These are phyloP conservation scores for Trametes villosa DNA, from an alignment of 768 basidiomycete species.

Conservation along the genomic window DNA sequence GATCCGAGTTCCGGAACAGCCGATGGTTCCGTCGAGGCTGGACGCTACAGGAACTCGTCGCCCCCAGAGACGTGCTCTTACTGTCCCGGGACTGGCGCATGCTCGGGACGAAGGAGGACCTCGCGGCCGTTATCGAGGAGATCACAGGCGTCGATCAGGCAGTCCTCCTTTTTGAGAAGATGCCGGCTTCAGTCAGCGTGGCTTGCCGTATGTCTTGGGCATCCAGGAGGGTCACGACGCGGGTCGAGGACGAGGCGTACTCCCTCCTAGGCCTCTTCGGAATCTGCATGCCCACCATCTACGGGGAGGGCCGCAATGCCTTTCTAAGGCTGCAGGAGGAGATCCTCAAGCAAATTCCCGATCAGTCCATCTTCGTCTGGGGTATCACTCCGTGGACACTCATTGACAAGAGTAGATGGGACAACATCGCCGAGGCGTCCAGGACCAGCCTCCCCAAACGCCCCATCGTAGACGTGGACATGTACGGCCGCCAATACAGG, in stretches of 20 bases:
- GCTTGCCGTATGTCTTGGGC: constrained; percentile 15
- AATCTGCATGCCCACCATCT: constrained; percentile 1
- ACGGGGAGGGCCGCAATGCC: constrained; percentile 10
- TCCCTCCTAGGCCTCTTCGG: constrained; percentile 8
- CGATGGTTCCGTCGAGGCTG: too few species aligned
- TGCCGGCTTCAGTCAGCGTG: background rate
- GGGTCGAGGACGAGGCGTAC: constrained; percentile 14
- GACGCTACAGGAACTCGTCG: too few species aligned
- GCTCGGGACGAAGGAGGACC: constrained; percentile 3
- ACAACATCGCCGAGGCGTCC: too few species aligned
- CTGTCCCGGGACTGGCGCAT: background rate
- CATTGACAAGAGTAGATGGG: background rate
- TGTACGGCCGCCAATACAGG: too few species aligned
- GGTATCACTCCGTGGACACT: background rate
- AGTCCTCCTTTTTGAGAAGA: background rate
- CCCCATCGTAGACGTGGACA: background rate
- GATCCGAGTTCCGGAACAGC: constrained; percentile 5
- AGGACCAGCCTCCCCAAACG: too few species aligned
- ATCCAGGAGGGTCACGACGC: background rate
- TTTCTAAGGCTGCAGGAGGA: constrained; percentile 7
- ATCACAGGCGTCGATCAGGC: constrained; percentile 4
- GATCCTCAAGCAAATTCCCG: constrained; percentile 2
- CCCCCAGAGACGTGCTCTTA: background rate
- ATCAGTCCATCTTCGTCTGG: constrained; percentile 11
- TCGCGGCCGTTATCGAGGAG: background rate